Evolutionary conservation across 176 grass and related monocot genomes (phyloP).

Genomic region (Themeda triandra): DNA sequence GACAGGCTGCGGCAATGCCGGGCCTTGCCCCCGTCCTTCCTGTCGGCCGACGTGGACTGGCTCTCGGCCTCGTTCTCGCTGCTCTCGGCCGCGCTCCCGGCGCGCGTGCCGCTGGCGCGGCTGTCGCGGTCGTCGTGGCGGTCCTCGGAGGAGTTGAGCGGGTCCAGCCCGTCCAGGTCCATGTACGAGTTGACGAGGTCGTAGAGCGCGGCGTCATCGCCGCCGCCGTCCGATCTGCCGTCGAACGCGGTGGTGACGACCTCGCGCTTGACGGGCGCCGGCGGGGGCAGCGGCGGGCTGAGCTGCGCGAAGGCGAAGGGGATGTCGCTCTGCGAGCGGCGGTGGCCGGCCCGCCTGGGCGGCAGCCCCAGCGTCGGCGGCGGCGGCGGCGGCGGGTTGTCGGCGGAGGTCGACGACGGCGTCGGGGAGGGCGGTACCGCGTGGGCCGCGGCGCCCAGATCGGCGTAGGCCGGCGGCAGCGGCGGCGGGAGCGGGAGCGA

Average conservation of each 20-base stretch:
- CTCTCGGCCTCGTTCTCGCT: constrained; percentile 90
- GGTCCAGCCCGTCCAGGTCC: constrained; percentile 76
- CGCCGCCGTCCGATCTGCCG: constrained; percentile 38
- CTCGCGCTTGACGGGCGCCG: constrained; percentile 57
- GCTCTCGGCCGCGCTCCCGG: constrained; percentile 60
- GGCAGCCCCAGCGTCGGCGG: constrained; percentile 33
- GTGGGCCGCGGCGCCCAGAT: constrained; percentile 24
- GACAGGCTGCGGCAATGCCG: constrained; percentile 90
- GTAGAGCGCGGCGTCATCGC: constrained; percentile 32
- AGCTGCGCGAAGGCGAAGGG: constrained; percentile 56
- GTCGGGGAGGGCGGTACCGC: constrained; percentile 37
- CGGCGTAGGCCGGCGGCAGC: constrained; percentile 25
- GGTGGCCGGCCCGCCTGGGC: constrained; percentile 51
- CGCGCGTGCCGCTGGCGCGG: constrained; percentile 44
- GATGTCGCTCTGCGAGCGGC: constrained; percentile 84
- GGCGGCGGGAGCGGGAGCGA: constrained; percentile 52
- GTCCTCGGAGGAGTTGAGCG: constrained; percentile 71
- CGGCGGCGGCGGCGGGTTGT: constrained; percentile 30
- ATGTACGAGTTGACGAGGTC: constrained; percentile 91
- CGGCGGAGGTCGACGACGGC: constrained; percentile 30
- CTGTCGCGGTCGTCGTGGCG: constrained; percentile 56
- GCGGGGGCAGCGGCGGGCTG: constrained; percentile 41
- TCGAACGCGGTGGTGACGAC: background rate
- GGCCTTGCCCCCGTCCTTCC: constrained; percentile 46
- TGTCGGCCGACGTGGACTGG: constrained; percentile 35